phyloP scores from a whole-genome alignment of 345 rosid genomes.

The Moricandia moricandioides region DNA sequence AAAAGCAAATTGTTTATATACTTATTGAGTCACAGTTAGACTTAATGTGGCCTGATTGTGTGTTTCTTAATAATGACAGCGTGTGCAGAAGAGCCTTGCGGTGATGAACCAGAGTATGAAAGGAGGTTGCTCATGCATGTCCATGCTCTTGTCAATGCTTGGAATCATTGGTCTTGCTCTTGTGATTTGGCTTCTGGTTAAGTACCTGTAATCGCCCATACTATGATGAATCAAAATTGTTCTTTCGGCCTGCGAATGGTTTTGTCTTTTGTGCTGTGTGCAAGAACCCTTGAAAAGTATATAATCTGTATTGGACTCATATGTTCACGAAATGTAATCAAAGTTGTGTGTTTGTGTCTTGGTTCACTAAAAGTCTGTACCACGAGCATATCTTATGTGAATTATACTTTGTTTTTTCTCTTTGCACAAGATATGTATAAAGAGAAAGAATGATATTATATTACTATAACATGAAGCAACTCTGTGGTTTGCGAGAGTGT shows the following conservation, averaged over 20 bases:
- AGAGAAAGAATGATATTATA: slow-evolving; percentile 33
- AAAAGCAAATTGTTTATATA: background rate
- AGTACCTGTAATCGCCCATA: slow-evolving; percentile 54
- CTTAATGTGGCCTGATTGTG: slow-evolving; percentile 18
- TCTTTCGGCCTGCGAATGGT: background rate
- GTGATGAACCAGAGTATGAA: slow-evolving; percentile 85
- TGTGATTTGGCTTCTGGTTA: slow-evolving; percentile 64
- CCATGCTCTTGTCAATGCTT: slow-evolving; percentile 71
- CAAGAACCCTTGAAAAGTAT: slow-evolving; percentile 9
- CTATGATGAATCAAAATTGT: background rate
- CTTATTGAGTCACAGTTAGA: background rate
- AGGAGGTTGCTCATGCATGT: slow-evolving; percentile 90
- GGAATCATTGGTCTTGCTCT: slow-evolving; percentile 81
- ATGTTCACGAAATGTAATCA: slow-evolving; percentile 6
- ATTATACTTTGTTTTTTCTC: background rate
- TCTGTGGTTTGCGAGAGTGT: slow-evolving; percentile 33
- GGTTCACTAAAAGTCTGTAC: background rate
- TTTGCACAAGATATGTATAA: background rate
- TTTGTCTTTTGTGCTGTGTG: slow-evolving; percentile 22
- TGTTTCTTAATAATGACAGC: slow-evolving; percentile 45
- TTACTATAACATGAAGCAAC: slow-evolving; percentile 28
- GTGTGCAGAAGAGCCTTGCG: slow-evolving; percentile 92
- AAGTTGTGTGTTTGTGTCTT: background rate
- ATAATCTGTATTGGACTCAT: slow-evolving; percentile 11
- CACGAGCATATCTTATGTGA: background rate